Base-by-base conservation (phyloP, 140 eudicot genomes). In the Erigeron philadelphicus region DNA sequence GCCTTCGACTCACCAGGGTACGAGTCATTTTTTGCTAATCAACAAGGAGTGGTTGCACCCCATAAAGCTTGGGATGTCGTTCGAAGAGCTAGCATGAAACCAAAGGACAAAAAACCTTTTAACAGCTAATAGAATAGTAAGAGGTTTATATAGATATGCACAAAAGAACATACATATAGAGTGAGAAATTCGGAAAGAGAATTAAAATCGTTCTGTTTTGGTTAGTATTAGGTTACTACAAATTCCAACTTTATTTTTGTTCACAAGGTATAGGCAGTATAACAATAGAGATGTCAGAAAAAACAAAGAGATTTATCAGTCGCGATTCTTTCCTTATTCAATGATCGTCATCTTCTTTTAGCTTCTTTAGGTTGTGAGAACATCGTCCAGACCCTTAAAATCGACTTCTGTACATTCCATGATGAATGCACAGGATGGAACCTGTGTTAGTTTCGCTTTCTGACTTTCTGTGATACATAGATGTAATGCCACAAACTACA, bases 61-160 rank as follows among this genome's bases (percentile, higher is more conserved):
- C 97, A 91, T 25, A 88, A 84, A 82, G 77, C 97, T n/a, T 91
- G 97, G 97, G 96, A 91, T 35, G 97, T 91, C 67, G 96, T 83
- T 44, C 79, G 89, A 45, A 81, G 96, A 84, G 97, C 97, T 15
- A 88, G 91, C 81, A 81, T 86, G 91, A 84, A 72, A 74, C 77
- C 86, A 31, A 83, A 81, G 15, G 75, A 84, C 42, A 87, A 81
- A 61, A 66, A 76, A 31, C 80, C 86, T 43, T 49, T 55, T 52
- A 68, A 68, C 67, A 74, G 70, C 64, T 59, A 59, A 49, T 18
- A 35, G 25, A 21, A 4, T 61, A 58, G 58, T 38, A n/a, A 21
- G 67, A 18, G 17, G 48, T 40, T 49, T 81, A 67, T 74, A 81
- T 79, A 78, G 44, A 68, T 40, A 16, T 15, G 6, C 56, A 21